A percentile compares a stretch with the other conserved stretches of the same genome.
Conservation (phyloP, 306 rosid species). For the Prunus campanulata region DNA sequence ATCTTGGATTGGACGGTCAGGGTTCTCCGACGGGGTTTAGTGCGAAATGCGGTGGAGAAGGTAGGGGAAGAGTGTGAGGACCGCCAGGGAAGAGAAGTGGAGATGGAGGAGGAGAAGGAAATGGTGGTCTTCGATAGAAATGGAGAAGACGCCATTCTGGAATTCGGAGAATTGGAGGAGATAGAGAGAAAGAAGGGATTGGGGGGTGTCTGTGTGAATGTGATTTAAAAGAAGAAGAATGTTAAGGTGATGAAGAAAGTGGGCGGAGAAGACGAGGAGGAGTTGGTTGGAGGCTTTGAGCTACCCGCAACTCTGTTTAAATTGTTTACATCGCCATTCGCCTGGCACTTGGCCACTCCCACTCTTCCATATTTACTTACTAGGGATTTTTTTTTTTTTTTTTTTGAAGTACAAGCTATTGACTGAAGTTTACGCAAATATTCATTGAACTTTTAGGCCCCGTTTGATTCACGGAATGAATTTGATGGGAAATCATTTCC, state of each 20-base stretch:
- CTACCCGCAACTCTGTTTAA: slow-evolving; percentile 23
- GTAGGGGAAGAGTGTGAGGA: slow-evolving; percentile 18
- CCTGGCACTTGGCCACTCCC: not conserved
- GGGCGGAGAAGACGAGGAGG: slow-evolving; percentile 60
- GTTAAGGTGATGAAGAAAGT: not conserved
- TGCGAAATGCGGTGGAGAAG: slow-evolving; percentile 32
- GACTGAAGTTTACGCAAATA: too few species aligned
- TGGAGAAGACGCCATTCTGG: slow-evolving; percentile 35
- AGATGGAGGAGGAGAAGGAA: slow-evolving; percentile 61
- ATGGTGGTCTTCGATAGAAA: slow-evolving; percentile 37
- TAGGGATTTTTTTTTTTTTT: not conserved
- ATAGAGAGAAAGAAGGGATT: not conserved
- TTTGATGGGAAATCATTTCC: too few species aligned
- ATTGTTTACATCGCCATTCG: slow-evolving; percentile 46
- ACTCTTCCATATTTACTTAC: not conserved
- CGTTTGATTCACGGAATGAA: too few species aligned
- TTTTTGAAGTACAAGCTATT: not conserved
- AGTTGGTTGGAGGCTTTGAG: slow-evolving; percentile 35
- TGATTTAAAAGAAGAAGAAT: not conserved
- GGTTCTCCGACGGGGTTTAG: slow-evolving; percentile 39
- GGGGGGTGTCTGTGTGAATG: not conserved
- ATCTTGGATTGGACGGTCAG: slow-evolving; percentile 62
- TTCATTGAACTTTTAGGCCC: too few species aligned
- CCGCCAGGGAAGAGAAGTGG: slow-evolving; percentile 44
- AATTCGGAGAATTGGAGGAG: slow-evolving; percentile 6